Conservation (phyloP, 257 asterid species). For the Scutellaria galericulata region DNA sequence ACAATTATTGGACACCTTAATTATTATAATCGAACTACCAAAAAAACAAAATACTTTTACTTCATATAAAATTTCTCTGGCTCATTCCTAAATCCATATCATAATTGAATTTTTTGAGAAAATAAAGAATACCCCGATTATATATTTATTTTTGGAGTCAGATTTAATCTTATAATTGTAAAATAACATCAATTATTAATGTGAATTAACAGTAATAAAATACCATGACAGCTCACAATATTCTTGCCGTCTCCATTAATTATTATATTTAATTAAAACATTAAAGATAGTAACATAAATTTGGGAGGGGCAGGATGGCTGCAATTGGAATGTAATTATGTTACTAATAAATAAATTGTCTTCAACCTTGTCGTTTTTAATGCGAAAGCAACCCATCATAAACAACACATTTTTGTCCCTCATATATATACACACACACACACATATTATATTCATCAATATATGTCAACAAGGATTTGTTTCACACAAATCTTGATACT, state of each 20-base stretch:
- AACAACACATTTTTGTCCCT: constrained; percentile 26
- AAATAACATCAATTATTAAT: too few relatives aligned
- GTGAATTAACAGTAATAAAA: too few relatives aligned
- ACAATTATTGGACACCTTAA: too few relatives aligned
- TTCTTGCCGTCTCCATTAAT: constrained; percentile 25
- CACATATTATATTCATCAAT: constrained; percentile 14
- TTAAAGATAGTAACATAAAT: not conserved
- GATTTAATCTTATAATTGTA: too few relatives aligned
- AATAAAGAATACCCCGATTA: too few relatives aligned
- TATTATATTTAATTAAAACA: not conserved
- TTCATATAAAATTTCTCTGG: too few relatives aligned
- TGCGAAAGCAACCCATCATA: constrained; percentile 41
- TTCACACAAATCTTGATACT: constrained; percentile 23
- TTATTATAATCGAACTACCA: too few relatives aligned
- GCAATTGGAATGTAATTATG: constrained; percentile 38
- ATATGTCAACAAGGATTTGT: not conserved
- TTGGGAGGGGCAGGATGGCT: constrained; percentile 29
- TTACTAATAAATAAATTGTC: constrained; percentile 17
- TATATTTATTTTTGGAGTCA: too few relatives aligned
- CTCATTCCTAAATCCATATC: too few relatives aligned
- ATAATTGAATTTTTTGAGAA: too few relatives aligned
- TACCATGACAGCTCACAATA: not conserved
- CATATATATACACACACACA: constrained; percentile 5
- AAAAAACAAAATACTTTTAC: too few relatives aligned
- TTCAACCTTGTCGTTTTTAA: constrained; percentile 32